Evolutionary conservation across 768 basidiomycete species (phyloP), one percentile per base, ranked within the genome.

Genomic region (Naematelia encephala): DNA sequence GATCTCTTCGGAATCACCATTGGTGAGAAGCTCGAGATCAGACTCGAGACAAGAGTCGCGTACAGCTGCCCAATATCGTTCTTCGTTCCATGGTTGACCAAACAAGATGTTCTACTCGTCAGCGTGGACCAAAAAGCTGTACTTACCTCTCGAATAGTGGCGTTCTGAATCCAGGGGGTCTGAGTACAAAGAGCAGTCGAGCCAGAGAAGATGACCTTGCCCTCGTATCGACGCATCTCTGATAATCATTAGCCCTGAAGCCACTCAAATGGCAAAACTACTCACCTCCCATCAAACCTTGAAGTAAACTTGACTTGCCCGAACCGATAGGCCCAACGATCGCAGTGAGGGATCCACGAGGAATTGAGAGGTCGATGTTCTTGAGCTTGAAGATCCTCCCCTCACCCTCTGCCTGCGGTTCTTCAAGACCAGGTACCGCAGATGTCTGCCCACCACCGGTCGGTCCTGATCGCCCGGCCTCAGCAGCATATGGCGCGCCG

Each of bases 1-100:
- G 53, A 91, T 90, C 72, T 90, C 88, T 0, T 90, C 91, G 60
- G 87, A 69, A 74, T 93, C 91, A 14, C 88, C 88, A 56, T 86
- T 81, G 2, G 83, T 82, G 47, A 92, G 80, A 80, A 90, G 84
- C 52, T 87, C 86, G 2, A 92, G 78, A 78, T 93, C 91, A 3
- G 86, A 83, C 63, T 87, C 86, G 29, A 93, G 78, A 70, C 87
- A 93, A 0, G 90, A 83, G 69, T 88, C 87, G 4, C 80, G 80
- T 42, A 94, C 79, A 1, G 86, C 90, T 28, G 84, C 83, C 89
- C 89, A 90, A 72, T 93, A 93, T 56, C 83, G 82, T 54, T 85
- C 84, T 64, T 87, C 86, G 25, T 92, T 88, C 64, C 87, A 91
- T 4, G 87, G 85, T 29, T 85, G 81, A 34, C 91, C 91, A 59